A percentile compares a stretch with the other conserved stretches of the same genome.
Conservation (phyloP, 2,329 filamentous ascomycete species). For the Fusarium guadeloupense region DNA sequence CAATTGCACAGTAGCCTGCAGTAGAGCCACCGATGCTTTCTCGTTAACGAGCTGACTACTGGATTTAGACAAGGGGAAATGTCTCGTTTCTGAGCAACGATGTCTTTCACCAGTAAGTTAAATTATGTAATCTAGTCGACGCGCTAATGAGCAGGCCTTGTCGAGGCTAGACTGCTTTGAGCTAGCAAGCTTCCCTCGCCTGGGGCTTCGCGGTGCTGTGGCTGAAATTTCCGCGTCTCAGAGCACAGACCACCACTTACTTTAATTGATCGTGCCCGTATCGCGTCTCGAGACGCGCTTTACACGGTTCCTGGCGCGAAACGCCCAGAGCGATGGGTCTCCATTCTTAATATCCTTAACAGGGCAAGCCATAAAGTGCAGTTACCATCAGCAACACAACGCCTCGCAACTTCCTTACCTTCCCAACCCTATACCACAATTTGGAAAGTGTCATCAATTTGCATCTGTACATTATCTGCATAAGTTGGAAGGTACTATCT, state of each 20-base stretch:
- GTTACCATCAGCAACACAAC: constrained; percentile 20
- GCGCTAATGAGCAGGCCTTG: constrained; percentile 9
- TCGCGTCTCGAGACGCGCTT: constrained; percentile 48
- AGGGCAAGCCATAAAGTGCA: constrained; percentile 31
- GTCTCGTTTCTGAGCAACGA: constrained; percentile 18
- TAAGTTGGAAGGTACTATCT: constrained; percentile 26
- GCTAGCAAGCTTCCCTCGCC: background rate
- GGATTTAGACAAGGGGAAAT: constrained; percentile 16
- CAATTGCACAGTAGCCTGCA: background rate
- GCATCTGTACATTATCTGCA: constrained; percentile 18
- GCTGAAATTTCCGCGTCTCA: constrained; percentile 24
- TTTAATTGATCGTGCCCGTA: constrained; percentile 45
- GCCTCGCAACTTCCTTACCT: constrained; percentile 30
- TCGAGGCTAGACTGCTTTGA: constrained; percentile 2
- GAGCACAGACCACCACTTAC: constrained; percentile 39
- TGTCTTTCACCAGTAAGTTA: constrained; percentile 2
- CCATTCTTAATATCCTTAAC: constrained; percentile 30
- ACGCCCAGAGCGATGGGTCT: constrained; percentile 20
- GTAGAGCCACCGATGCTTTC: background rate
- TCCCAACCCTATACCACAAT: constrained; percentile 21
- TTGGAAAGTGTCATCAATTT: constrained; percentile 34
- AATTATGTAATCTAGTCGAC: constrained; percentile 20
- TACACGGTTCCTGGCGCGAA: constrained; percentile 42
- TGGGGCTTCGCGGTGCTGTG: constrained; percentile 16
- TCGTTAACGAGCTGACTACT: constrained; percentile 26